Base-by-base conservation (phyloP, 2,329 filamentous ascomycete genomes). In the Cytospora piceae region DNA sequence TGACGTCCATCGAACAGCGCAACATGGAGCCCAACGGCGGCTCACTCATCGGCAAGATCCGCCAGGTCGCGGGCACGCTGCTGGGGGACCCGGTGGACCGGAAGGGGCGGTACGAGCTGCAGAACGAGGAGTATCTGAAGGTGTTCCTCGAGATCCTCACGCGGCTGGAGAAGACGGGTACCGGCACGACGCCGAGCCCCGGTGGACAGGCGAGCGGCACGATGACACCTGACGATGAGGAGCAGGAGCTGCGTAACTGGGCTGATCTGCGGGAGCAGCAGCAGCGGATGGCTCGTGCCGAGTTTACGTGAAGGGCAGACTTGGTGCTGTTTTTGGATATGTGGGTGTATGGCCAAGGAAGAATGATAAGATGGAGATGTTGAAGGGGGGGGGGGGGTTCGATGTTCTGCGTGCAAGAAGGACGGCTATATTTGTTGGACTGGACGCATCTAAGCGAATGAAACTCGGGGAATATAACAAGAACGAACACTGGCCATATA, bases 181-280 rank as follows among this genome's bases (percentile, higher is more conserved):
- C 77, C 37, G 59, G 69, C 67, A 61, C 64, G 64, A 42, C 52
- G 17, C 42, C 57, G 15, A 60, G 42, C 34, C 51, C 55, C 7
- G 70, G 71, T 27, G 70, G 73, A 57, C 67, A 76, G 70, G 69
- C 69, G 32, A 49, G 68, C 71, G 73, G 73, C 64, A 69, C 77
- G 42, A 83, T 81, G 82, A 83, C 80, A 66, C 74, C 73, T 20
- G 77, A 91, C 69, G 86, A 89, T 49, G 92, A 95, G 71, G 91
- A 94, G 72, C 85, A 90, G 61, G 92, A 95, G 76, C 77, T 95
- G 70, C 82, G 86, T 24, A 83, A 87, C 66, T 96, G 93, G 93
- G 90, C 90, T 0, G 91, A 91, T 74, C 77, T 96, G 69, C 84
- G 91, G 66, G 90, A 94, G 61, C 91, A 91, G 70, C 93, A 96